Base-by-base conservation (phyloP, 129 eudicot species). In the Tagetes erecta region DNA sequence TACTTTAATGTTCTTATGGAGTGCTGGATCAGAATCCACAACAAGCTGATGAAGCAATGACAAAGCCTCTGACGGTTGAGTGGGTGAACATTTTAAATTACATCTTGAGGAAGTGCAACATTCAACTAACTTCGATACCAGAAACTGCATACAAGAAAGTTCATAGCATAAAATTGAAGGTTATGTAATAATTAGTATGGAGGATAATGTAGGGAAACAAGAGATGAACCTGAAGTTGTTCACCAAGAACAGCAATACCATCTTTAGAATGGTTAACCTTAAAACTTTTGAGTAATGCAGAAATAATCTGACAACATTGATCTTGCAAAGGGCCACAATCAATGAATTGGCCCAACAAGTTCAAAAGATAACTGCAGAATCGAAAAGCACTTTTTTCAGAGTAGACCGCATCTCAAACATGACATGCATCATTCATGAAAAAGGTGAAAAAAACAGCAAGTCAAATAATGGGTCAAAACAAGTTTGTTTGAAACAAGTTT, bases 221-320 rank as follows among this genome's bases (percentile, higher is more conserved):
- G 57, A 68, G 62, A 64, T 38, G 39, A 47, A 91, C 99, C 96
- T 91, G 97, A 80, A 95, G 96, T 67, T 88, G 97, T 87, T 91
- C 99, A 59, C 99, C 96, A 20, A 95, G 88, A 56, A 88, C 86
- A 53, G 69, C 75, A 67, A 81, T 76, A 70, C 87, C 76, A 31
- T 82, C 86, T 51, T 67, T 83, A 8, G 85, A 77, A 50, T 82
- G 87, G 68, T 77, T 71, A 8, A 74, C 80, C 59, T 80, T 88
- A 14, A 85, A 80, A n/a, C 81, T 80, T 72, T 82, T 81, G 67
- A 95, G 88, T 85, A 95, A 80, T 72, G 79, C 51, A 65, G 97
- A 86, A 49, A 91, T 82, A 46, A 95, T 82, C 62, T 71, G 74
- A 79, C 96, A 95, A 70, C 97, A 91, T 70, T 95, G 99, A 64